Conservation (phyloP, 2,329 filamentous ascomycete genomes). For the Parastagonospora avenae region DNA sequence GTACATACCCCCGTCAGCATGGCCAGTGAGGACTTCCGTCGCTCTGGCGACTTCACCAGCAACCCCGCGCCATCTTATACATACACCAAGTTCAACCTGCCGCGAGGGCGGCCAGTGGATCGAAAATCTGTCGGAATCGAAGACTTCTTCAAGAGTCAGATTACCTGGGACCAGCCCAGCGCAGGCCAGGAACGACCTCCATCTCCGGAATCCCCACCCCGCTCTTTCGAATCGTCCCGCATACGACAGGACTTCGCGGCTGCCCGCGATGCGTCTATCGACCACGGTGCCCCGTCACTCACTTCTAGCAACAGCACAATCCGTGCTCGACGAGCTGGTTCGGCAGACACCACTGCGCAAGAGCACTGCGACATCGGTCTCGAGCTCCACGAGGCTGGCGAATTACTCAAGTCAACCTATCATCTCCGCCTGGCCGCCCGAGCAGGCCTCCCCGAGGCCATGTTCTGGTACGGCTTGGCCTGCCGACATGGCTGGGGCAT, state of each 20-base stretch:
- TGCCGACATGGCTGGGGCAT: constrained; percentile 98
- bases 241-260: constrained; percentile 17
- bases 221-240: constrained; percentile 38
- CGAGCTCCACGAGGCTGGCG: constrained; percentile 83
- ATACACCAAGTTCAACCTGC: constrained; percentile 83
- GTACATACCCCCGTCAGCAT: constrained; percentile 74
- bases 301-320: constrained; percentile 53
- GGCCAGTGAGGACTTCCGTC: constrained; percentile 70
- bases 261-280: constrained; percentile 23
- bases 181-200: constrained; percentile 37
- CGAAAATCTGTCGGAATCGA: constrained; percentile 54
- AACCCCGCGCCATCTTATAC: constrained; percentile 74
- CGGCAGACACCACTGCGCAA: constrained; percentile 75
- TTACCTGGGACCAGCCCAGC: constrained; percentile 64
- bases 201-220: constrained; percentile 47
- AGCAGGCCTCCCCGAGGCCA: constrained; percentile 85
- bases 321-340: constrained; percentile 50
- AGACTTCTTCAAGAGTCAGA: constrained; percentile 54
- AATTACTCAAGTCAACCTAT: constrained; percentile 92
- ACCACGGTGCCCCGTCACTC: constrained; percentile 39
- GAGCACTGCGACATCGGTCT: constrained; percentile 92
- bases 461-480: constrained; percentile 93
- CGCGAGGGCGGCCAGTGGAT: constrained; percentile 79
- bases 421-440: constrained; percentile 88
- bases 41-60: constrained; percentile 56